Base-by-base conservation (phyloP, 129 eudicot species). In the Centrapalus pauciflorus region DNA sequence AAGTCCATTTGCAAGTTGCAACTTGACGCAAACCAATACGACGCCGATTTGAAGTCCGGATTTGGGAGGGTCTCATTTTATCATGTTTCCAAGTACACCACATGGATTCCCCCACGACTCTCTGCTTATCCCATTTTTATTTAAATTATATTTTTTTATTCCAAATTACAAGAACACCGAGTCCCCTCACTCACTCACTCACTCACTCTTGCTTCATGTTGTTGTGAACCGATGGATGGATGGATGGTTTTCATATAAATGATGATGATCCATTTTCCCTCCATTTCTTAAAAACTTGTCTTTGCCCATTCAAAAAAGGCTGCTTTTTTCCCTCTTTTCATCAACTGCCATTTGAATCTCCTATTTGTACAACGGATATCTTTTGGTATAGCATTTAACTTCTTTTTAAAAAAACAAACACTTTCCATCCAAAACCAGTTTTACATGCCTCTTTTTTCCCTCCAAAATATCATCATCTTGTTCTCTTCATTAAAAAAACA, bases 261-360 rank as follows among this genome's bases (percentile, higher is more conserved):
- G 13, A 12, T n/a, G n/a, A n/a, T n/a, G n/a, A n/a, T n/a, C n/a
- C n/a, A 32, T 17, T 71, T 74, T 75, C 79, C 79, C 79, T 66
- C 74, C 69, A 26, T 5, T 49, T 43, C 48, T 40, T 40, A 40
- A 9, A 14, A 10, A 4, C 6, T 13, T 11, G 74, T 56, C n/a
- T n/a, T n/a, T n/a, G n/a, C n/a, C n/a, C 73, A 16, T 57, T 74
- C 67, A 74, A 64, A 74, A 17, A 16, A 28, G 12, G 7, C 2
- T 23, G 9, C 12, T 9, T 35, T 34, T 69, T 50, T 35, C 75
- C 66, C 73, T 55, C 73, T 65, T 58, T 29, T 32, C 62, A 75
- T 66, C 57, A 67, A 82, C 86, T 71, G 68, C 61, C 84, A 74
- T 84, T 84, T 80, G 81, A 84, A 86, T 56, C 58, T 66, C 21